Evolutionary conservation across 1,284 basidiomycete species (phyloP), one percentile per base, ranked within the genome.

Genomic region (Naganishia sp.): DNA sequence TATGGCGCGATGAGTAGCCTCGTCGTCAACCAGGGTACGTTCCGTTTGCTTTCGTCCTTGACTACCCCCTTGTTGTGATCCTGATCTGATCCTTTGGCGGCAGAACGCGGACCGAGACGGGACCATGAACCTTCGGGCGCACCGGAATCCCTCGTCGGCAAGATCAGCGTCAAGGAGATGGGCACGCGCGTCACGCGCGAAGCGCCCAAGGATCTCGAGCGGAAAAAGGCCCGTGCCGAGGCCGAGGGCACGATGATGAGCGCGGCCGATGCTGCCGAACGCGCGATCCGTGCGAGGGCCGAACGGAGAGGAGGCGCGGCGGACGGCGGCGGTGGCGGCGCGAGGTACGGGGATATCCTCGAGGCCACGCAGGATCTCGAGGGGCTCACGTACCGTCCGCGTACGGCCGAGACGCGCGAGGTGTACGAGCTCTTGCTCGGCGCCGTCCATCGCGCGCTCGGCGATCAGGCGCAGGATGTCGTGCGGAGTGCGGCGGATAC

Each of bases 111-210:
- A 25, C 75, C 75, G 33, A 85, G 91, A 65, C 84, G 91, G 69
- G 90, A 92, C 84, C 89, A 89, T 80, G 96, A 99, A 80, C 94
- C 95, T 18, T 94, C 95, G 81, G 95, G 95, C 69, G 92, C 93
- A 45, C 91, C 94, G 18, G 96, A 95, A 64, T 88, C 94, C 15
- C 87, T 99, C 36, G 88, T 88, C 46, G 96, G 96, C 39, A 87
- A 90, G 48, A 97, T 99, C 72, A 88, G 93, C 82, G 86, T 88
- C 10, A 86, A 85, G 70, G 89, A 94, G 71, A 99, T 99, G 96
- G 95, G 95, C 55, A 92, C 92, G 52, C 87, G 93, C 25, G 92
- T 91, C 36, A 82, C 87, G 70, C 86, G 92, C 43, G 86, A 92
- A 72, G 86, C 85, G 0, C 90, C 94, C 45, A 94, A 94, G 76